Base-by-base conservation (phyloP, 306 rosid species). In the Acacia confusa region DNA sequence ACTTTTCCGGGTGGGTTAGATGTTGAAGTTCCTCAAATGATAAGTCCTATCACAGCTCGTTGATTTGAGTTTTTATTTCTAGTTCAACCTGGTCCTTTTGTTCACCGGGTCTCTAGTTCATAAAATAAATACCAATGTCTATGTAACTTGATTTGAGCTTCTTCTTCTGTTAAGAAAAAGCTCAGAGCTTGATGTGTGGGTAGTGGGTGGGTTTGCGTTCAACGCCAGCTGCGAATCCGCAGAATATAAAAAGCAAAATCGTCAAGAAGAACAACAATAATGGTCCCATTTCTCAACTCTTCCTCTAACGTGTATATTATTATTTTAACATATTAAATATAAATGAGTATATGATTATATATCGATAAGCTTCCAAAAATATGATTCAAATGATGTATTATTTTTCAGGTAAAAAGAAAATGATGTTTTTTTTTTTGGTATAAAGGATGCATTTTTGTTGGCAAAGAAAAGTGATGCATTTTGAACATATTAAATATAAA, bases 21-120 rank as follows among this genome's bases (percentile, higher is more conserved):
- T 17, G 60, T 27, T 60, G 88, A 41, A 57, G 80, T 55, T 74
- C 28, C 45, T 60, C 81, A 80, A 72, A 70, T 57, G 48, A 9
- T 38, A 15, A 76, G 36, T 71, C 34, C 78, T 3, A 53, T 74
- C 17, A 25, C 66, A 64, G 84, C 86, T 41, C 74, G 74, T 24
- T 70, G 55, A 70, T 41, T 6, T 41, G 55, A 40, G 24, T 12
- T 70, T 70, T 36, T 36, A 36, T 36, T 70, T 79, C 70, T 53
- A 71, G 72, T 74, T 66, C 81, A 80, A 61, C 63, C 44, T 36
- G 40, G 27, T 78, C 27, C 40, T 74, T 74, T 70, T 32, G 36
- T 53, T 64, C 74, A 43, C 55, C 9, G 64, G 6, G 47, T 55
- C 58, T 77, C 81, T 65, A 6, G 41, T 40, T 15, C 13, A 6